phyloP scores from a whole-genome alignment of 1,139 yeast species.

The Candida glucosophila region DNA sequence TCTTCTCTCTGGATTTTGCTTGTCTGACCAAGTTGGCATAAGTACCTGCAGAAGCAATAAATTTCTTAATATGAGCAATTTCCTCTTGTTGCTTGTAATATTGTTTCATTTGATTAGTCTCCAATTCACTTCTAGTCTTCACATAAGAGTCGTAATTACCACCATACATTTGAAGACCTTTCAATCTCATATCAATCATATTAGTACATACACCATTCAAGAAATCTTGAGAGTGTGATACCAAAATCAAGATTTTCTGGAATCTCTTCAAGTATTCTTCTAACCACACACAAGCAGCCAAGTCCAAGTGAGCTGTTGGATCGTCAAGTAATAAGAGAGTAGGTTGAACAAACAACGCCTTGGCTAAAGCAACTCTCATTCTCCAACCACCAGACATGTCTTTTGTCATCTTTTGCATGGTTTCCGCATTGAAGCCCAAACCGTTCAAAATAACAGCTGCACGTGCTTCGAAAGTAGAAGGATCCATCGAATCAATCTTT shows the following conservation, averaged over 20 bases:
- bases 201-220: slow-evolving; percentile 96
- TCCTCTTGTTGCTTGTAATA: slow-evolving; percentile 97
- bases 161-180: slow-evolving; percentile 69
- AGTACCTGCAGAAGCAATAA: slow-evolving; percentile 99
- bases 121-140: slow-evolving; percentile 90
- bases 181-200: slow-evolving; percentile 94
- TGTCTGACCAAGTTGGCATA: slow-evolving; percentile 97
- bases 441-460: slow-evolving; percentile 95
- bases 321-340: slow-evolving; percentile 83
- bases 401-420: slow-evolving; percentile 80
- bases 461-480: slow-evolving; percentile 89
- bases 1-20: slow-evolving; percentile 99
- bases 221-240: slow-evolving; percentile 99
- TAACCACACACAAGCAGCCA: slow-evolving; percentile 99
- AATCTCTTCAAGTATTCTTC: slow-evolving; percentile 95
- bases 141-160: slow-evolving; percentile 98
- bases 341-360: slow-evolving; percentile 84
- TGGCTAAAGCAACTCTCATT: slow-evolving; percentile 85
- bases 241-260: slow-evolving; percentile 87
- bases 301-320: slow-evolving; percentile 98
- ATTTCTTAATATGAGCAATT: slow-evolving; percentile 95
- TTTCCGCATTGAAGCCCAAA: slow-evolving; percentile 85
- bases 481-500: slow-evolving; percentile 94
- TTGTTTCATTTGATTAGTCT: slow-evolving; percentile 97
- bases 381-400: slow-evolving; percentile 99